Evolutionary conservation across 176 grass and related monocot genomes (phyloP).

Genomic region (Bothriochloa decipiens): DNA sequence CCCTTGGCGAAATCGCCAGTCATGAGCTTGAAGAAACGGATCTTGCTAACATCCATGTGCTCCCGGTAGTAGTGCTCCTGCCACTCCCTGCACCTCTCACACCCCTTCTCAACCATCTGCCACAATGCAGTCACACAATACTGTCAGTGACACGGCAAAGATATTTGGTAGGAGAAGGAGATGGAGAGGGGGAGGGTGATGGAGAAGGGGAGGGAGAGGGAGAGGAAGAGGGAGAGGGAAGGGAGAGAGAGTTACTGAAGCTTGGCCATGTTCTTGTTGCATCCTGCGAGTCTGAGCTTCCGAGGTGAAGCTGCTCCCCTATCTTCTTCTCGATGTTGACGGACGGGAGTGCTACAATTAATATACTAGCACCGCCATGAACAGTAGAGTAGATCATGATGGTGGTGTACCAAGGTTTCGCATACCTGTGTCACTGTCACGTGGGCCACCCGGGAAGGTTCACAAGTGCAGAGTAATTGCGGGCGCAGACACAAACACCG

Average conservation of each 20-base stretch:
- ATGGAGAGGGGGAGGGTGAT: too few species aligned
- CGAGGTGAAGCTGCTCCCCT: conserved; percentile 8
- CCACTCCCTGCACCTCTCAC: too few species aligned
- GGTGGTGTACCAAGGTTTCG: not conserved
- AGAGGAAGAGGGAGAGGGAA: not conserved
- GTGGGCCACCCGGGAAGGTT: not conserved
- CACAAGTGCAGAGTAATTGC: not conserved
- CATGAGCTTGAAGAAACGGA: too few species aligned
- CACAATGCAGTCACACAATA: not conserved
- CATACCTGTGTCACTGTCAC: not conserved
- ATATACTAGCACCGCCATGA: not conserved
- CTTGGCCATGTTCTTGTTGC: conserved; percentile 14
- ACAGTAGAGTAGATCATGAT: not conserved
- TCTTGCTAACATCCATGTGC: too few species aligned
- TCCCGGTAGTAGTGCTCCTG: too few species aligned
- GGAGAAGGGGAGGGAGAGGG: not conserved
- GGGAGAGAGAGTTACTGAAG: not conserved
- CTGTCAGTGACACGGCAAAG: not conserved
- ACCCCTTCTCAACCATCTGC: too few species aligned
- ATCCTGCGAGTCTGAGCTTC: conserved; percentile 25
- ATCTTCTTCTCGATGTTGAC: too few species aligned
- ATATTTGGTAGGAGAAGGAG: not conserved
- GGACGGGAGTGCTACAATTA: too few species aligned
- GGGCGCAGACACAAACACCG: too few species aligned
- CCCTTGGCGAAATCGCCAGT: too few species aligned